Percentiles rank a stretch among this genome's conserved stretches.
Conservation (phyloP, 352 stramenopile genomes). For the Globisporangium acanthophoron region DNA sequence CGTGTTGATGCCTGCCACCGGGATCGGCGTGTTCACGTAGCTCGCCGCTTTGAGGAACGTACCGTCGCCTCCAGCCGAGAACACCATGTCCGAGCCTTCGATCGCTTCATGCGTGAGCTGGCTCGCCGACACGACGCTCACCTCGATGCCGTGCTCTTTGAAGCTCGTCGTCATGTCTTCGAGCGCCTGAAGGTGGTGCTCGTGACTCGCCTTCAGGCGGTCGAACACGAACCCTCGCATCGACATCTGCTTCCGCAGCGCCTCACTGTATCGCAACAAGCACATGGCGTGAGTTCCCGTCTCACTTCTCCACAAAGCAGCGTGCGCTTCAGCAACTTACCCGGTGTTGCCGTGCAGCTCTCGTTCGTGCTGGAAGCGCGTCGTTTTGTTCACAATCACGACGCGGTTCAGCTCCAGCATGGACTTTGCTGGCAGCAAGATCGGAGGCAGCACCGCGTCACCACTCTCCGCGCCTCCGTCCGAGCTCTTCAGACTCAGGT, state of each 20-base stretch:
- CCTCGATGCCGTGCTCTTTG: slow-evolving; percentile 60
- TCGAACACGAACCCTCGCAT: slow-evolving; percentile 88
- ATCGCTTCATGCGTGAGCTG: slow-evolving; percentile 76
- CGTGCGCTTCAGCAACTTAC: slow-evolving; percentile 23
- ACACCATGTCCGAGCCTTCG: slow-evolving; percentile 80
- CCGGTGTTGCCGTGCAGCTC: slow-evolving; percentile 76
- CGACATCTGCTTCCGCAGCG: slow-evolving; percentile 86
- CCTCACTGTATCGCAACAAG: slow-evolving; percentile 41
- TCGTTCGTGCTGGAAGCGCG: slow-evolving; percentile 82
- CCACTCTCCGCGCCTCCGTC: slow-evolving; percentile 1
- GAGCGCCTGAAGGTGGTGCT: slow-evolving; percentile 79
- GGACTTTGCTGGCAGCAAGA: slow-evolving; percentile 38
- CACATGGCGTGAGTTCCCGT: neutral
- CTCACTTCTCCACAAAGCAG: too few relatives aligned
- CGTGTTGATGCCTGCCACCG: slow-evolving; percentile 81
- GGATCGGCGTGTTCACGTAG: slow-evolving; percentile 83
- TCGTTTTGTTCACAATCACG: slow-evolving; percentile 86
- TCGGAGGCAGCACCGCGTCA: slow-evolving; percentile 22
- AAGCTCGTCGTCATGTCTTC: slow-evolving; percentile 82
- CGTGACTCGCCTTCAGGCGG: slow-evolving; percentile 78
- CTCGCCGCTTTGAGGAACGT: slow-evolving; percentile 86
- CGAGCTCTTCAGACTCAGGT: neutral
- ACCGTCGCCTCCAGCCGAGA: slow-evolving; percentile 79
- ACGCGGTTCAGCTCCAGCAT: slow-evolving; percentile 73
- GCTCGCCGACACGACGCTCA: slow-evolving; percentile 72